These are phyloP conservation scores for Achaetomiella virescens DNA, from an alignment of 495 filamentous ascomycete species.

Conservation along the genomic window DNA sequence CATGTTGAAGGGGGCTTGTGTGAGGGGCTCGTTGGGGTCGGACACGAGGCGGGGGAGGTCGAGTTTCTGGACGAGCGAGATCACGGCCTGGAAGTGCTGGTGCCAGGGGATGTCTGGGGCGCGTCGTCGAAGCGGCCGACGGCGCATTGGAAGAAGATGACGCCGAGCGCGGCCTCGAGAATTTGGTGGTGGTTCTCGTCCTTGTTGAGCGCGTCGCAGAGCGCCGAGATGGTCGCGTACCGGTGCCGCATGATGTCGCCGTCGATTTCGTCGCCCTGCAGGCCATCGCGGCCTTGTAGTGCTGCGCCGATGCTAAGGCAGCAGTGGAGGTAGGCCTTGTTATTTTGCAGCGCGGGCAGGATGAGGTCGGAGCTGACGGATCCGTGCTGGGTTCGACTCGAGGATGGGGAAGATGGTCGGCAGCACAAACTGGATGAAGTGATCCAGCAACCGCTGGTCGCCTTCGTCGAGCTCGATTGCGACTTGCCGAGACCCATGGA, in stretches of 20 bases:
- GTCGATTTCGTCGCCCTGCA: conserved; percentile 68
- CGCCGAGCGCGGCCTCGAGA: conserved; percentile 86
- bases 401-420: conserved; percentile 86
- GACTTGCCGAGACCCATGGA: conserved; percentile 51
- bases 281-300: conserved; percentile 71
- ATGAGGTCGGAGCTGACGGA: conserved; percentile 71
- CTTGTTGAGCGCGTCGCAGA: conserved; percentile 74
- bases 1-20: conserved; percentile 88
- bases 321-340: conserved; percentile 91
- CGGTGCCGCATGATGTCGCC: conserved; percentile 91
- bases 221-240: conserved; percentile 75
- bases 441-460: conserved; percentile 79
- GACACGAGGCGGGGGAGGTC: conserved; percentile 64
- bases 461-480: conserved; percentile 83
- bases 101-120: conserved; percentile 91
- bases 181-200: conserved; percentile 83
- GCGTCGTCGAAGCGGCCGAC: conserved; percentile 80
- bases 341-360: conserved; percentile 76
- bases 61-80: conserved; percentile 73
- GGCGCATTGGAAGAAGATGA: conserved; percentile 96
- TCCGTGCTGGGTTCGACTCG: conserved; percentile 79
- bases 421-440: conserved; percentile 85
- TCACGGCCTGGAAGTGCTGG: conserved; percentile 90
- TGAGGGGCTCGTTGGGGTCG: conserved; percentile 48
- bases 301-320: conserved; percentile 92